These are phyloP conservation scores for Chlorella sp. DNA, from an alignment of 139 green algal species.

Conservation along the genomic window DNA sequence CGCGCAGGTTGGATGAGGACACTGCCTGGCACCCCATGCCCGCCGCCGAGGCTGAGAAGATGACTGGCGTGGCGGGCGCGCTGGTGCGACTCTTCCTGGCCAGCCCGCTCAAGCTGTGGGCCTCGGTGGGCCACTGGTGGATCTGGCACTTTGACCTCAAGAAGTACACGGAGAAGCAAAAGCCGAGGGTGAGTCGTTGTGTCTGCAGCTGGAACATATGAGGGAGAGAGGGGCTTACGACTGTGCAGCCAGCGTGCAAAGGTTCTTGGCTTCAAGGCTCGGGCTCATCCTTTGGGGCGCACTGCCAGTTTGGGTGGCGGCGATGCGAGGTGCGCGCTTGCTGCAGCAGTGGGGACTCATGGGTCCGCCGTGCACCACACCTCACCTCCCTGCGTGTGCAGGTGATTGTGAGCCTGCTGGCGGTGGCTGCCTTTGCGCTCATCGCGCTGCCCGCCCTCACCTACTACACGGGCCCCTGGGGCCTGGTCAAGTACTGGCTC, in stretches of 20 bases:
- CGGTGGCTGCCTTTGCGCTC: constrained; percentile 58
- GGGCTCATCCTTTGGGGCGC: no score
- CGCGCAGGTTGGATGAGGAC: constrained; percentile 83
- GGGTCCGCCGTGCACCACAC: no score
- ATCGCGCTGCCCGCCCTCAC: constrained; percentile 66
- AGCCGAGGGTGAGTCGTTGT: constrained; percentile 57
- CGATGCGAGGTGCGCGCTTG: no score
- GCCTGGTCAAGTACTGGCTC: constrained; percentile 92
- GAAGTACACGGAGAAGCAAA: constrained; percentile 82
- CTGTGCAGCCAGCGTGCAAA: no score
- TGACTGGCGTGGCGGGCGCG: constrained; percentile 4
- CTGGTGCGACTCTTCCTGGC: constrained; percentile 79
- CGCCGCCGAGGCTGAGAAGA: constrained; percentile 46
- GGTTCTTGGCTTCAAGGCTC: no score
- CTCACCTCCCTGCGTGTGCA: constrained; percentile 16
- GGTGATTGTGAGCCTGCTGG: constrained; percentile 68
- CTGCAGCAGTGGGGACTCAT: no score
- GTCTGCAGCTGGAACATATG: no score
- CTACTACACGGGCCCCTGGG: constrained; percentile 58
- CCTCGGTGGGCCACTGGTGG: constrained; percentile 82
- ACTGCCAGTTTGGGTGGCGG: no score
- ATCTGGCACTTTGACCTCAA: constrained; percentile 88
- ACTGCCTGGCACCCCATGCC: constrained; percentile 89
- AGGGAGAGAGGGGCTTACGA: no score
- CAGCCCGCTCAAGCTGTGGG: constrained; percentile 84